phyloP scores from a whole-genome alignment of 2,329 filamentous ascomycete genomes.

The Colletotrichum gloeosporioides region DNA sequence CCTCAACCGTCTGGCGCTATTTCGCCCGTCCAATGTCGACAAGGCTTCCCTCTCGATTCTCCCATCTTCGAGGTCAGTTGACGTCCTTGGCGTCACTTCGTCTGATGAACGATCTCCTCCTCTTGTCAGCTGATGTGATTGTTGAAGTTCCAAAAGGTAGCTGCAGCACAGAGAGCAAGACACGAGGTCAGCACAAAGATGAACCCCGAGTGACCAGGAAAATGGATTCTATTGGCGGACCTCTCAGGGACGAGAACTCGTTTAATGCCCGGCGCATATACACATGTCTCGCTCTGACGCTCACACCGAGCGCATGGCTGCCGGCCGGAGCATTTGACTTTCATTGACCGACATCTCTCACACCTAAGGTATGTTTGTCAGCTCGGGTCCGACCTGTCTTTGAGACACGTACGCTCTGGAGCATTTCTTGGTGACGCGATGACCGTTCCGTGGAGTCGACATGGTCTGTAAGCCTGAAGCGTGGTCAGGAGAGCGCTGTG shows the following conservation, averaged over 20 bases:
- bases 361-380: not conserved
- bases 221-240: not conserved
- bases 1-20: not conserved
- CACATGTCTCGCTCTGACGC: not conserved
- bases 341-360: not conserved
- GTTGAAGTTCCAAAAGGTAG: not conserved
- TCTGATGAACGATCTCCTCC: fast-evolving
- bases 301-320: not conserved
- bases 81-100: too few relatives aligned
- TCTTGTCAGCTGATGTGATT: not conserved
- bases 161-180: not conserved
- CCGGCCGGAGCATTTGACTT: not conserved
- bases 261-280: not conserved
- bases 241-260: not conserved
- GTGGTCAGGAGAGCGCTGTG: not conserved
- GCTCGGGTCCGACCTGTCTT: not conserved
- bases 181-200: not conserved
- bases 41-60: not conserved
- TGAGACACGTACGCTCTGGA: not conserved
- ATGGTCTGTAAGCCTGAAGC: not conserved
- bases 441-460: not conserved
- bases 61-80: not conserved
- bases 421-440: not conserved
- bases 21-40: not conserved
- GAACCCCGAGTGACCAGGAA: not conserved